Evolutionary conservation across 345 rosid genomes (phyloP), one percentile per base, ranked within the genome.

Genomic region (Sapria himalayana): DNA sequence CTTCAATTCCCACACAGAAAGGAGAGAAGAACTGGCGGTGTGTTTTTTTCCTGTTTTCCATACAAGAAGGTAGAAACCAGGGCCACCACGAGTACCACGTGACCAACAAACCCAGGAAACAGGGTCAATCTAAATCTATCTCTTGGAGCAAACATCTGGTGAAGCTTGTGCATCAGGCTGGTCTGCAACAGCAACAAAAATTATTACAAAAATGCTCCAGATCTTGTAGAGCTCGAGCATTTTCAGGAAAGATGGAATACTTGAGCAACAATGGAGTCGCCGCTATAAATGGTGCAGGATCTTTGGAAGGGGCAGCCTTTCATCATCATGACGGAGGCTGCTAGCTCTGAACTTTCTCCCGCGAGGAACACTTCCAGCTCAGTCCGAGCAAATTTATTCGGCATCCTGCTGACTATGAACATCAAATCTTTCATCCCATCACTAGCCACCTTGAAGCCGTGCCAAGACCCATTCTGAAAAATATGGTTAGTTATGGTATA

Each of bases 91-190:
- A 78, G 49, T n/a, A n/a, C n/a, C 43, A 55, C 48, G 48, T 58
- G 65, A 60, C 76, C 81, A 3, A 51, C 20, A 3, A 56, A 48
- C 40, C 69, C 72, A 0, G 93, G 91, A 64, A 66, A 79, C 42
- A 89, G 66, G 5, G 98, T 82, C 33, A 79, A 15, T 35, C 91
- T 72, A 66, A 73, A 78, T 55, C 49, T 73, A 39, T 49, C 57
- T 59, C 85, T 61, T 15, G 59, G 47, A 27, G 56, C 89, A 39
- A 54, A 74, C 22, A 86, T 70, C 61, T 81, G 76, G 39, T 51
- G 67, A 52, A 86, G 82, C 70, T 86, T 78, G 70, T 81, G 59
- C 93, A 89, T 82, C 24, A 89, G 78, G 57, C 85, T 70, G 16
- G 85, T 82, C 98, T 82, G 91, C 77, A 60, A 49, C 51, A 47